Evolutionary conservation across 176 grass and related monocot genomes (phyloP).

Genomic region (Avena eriantha): DNA sequence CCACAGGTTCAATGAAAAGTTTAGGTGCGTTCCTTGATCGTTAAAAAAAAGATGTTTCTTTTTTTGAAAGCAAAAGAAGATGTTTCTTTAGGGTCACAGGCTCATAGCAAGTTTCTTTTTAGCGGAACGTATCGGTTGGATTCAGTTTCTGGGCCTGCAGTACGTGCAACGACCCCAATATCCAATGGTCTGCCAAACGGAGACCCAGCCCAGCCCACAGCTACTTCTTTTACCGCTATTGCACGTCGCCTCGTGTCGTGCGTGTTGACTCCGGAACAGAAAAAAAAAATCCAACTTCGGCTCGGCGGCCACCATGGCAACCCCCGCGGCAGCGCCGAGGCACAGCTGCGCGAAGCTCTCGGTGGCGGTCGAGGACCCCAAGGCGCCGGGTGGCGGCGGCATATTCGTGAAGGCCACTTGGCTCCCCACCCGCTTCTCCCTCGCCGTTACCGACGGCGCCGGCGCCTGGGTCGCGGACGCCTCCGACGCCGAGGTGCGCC

Average conservation of each 20-base stretch:
- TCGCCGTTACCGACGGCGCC: slow-evolving; percentile 78
- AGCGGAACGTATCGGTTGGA: no score
- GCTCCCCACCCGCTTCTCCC: slow-evolving; percentile 77
- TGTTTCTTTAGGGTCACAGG: no score
- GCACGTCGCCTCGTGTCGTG: not conserved
- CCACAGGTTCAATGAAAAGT: no score
- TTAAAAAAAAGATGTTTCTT: no score
- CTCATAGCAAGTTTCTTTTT: no score
- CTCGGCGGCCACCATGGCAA: slow-evolving; percentile 28
- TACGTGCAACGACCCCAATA: not conserved
- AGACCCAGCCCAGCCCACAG: not conserved
- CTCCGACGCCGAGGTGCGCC: slow-evolving; percentile 81
- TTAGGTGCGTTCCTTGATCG: no score
- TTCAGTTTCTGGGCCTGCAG: not conserved
- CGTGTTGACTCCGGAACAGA: not conserved
- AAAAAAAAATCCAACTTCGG: no score
- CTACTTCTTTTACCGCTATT: not conserved
- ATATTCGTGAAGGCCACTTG: slow-evolving; percentile 81
- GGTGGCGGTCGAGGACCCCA: slow-evolving; percentile 73
- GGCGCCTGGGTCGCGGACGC: slow-evolving; percentile 79
- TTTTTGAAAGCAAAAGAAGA: no score
- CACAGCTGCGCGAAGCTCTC: slow-evolving; percentile 85
- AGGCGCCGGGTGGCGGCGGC: slow-evolving; percentile 27
- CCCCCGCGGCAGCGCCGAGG: slow-evolving; percentile 37
- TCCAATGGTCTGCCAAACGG: not conserved